Conservation (phyloP, 2,329 filamentous ascomycete species). For the Fusarium tanahbumbuense region DNA sequence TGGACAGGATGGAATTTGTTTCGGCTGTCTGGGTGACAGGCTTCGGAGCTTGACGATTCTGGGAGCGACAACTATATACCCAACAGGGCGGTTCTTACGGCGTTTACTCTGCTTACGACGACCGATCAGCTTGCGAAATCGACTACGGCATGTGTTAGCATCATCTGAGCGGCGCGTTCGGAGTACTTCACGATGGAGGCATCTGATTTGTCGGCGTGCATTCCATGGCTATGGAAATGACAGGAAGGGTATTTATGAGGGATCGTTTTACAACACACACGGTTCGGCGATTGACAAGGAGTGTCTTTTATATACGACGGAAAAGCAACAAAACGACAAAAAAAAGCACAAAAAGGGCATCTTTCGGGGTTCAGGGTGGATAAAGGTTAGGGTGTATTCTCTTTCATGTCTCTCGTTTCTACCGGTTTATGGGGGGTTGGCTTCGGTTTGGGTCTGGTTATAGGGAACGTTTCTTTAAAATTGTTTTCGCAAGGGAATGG, state of each 20-base stretch:
- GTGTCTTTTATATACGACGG: constrained; percentile 31
- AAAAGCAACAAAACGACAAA: constrained; percentile 28
- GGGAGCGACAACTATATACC: constrained; percentile 42
- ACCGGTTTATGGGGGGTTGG: constrained; percentile 29
- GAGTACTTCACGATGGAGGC: constrained; percentile 36
- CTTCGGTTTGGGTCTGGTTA: constrained; percentile 31
- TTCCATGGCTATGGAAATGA: constrained; percentile 29
- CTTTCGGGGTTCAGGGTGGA: constrained; percentile 34
- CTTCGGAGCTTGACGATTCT: constrained; percentile 32
- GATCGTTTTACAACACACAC: constrained; percentile 27
- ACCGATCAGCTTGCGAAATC: constrained; percentile 35
- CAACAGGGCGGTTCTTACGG: constrained; percentile 41
- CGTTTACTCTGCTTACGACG: constrained; percentile 39
- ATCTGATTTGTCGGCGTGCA: constrained; percentile 41
- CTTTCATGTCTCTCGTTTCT: constrained; percentile 37
- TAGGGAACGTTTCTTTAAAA: constrained; percentile 36
- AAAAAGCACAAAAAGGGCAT: constrained; percentile 40
- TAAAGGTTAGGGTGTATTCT: constrained; percentile 23
- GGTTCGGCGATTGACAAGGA: constrained; percentile 35
- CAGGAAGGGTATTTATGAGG: constrained; percentile 24
- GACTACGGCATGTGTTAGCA: constrained; percentile 41
- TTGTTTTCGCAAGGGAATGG: constrained; percentile 38
- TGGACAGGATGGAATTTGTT: constrained; percentile 28
- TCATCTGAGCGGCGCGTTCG: constrained; percentile 35
- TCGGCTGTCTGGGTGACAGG: constrained; percentile 19